These are phyloP conservation scores for Colletotrichum sp. DNA, from an alignment of 2,329 filamentous ascomycete genomes.

Conservation along the genomic window DNA sequence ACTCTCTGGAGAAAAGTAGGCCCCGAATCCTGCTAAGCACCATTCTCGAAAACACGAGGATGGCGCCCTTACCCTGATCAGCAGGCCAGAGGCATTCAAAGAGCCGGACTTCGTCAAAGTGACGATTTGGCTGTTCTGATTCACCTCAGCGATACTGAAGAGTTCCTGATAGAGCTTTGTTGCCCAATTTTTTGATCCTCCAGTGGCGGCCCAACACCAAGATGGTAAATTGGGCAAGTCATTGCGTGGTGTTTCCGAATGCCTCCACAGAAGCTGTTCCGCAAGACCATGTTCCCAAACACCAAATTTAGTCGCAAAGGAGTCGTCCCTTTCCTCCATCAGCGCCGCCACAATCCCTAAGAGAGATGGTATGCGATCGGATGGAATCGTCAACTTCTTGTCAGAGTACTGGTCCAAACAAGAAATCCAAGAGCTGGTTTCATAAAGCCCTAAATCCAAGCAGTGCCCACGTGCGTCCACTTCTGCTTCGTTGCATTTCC, in stretches of 20 bases:
- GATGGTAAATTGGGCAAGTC: neutral
- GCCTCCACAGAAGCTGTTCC: neutral
- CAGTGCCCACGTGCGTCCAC: accelerated
- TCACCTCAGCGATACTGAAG: too few species aligned
- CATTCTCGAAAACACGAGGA: accelerated
- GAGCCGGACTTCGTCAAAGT: neutral
- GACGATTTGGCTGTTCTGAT: neutral
- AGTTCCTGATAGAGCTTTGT: too few species aligned
- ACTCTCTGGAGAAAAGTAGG: too few species aligned
- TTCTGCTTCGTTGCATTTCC: neutral
- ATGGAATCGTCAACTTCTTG: neutral
- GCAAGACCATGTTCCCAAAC: neutral
- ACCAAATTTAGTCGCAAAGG: neutral
- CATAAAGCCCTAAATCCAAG: neutral
- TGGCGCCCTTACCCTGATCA: accelerated
- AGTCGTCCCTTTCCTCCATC: neutral
- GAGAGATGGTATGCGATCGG: neutral
- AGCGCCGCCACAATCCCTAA: neutral
- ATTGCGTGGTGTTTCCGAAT: accelerated
- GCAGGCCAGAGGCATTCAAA: neutral
- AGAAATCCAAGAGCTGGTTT: accelerated
- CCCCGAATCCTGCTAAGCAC: neutral
- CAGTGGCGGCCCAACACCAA: neutral
- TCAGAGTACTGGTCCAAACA: neutral
- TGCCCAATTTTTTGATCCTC: too few species aligned